Base-by-base conservation (phyloP, 306 rosid genomes). In the Potentilla sterilis region DNA sequence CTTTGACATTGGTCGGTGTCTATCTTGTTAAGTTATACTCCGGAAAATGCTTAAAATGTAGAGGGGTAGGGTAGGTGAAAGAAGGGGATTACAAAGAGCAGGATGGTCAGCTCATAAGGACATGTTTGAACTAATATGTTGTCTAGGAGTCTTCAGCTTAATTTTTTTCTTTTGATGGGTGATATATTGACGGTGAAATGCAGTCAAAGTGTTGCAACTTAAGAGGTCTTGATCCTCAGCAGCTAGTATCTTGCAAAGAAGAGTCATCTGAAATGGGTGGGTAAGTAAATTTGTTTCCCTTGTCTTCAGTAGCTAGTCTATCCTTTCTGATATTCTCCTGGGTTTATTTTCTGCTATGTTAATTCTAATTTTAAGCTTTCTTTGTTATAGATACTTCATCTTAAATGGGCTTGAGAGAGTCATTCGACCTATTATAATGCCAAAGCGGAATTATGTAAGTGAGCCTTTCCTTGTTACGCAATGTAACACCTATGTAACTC, bases 201-300 rank as follows among this genome's bases (percentile, higher is more conserved):
- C 89, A 95, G 98, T 95, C 98, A 69, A 95, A 92, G 79, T 74
- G 79, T 78, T 95, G 98, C 82, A 77, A 89, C 84, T 83, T 95
- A 83, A 87, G 88, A 79, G 91, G 80, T 78, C 86, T 80, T 55
- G 75, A 80, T 85, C 92, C 96, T 59, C 69, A 51, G 46, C 85
- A 89, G 78, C 89, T 95, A 54, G 89, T 89, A 77, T 84, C 93
- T 37, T 77, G 15, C 87, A 92, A 77, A 82, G 98, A 95, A 85
- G 98, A 95, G 86, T 83, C 97, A 49, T 82, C 98, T 1, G 98
- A 95, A 84, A 90, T 95, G 97, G 98, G 98, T 49, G 98, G 98
- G 98, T 92, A 86, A 74, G 98, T 95, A 77, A 65, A 84, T 79
- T 49, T 54, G 16, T 70, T 61, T 12, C 49, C 7, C 51, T 22